phyloP scores from a whole-genome alignment of 1,284 basidiomycete species.

The Naganishia liquefaciens region DNA sequence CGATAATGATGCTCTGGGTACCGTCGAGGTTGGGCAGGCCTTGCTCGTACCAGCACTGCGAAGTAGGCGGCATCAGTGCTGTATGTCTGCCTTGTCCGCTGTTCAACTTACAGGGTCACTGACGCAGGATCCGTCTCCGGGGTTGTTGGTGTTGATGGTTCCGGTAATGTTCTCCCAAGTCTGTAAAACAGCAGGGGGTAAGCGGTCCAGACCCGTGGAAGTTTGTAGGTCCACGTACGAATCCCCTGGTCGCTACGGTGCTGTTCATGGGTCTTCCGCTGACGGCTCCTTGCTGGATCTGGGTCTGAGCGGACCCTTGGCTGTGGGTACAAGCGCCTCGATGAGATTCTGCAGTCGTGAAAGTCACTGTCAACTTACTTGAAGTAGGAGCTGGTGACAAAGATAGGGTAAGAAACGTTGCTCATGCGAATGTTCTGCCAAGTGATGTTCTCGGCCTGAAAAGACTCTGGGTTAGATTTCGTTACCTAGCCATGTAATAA shows the following conservation, averaged over 20 bases:
- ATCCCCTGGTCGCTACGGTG: slow-evolving; percentile 38
- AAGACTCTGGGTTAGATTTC: background rate
- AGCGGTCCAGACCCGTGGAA: slow-evolving; percentile 45
- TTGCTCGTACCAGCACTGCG: slow-evolving; percentile 48
- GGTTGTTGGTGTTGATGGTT: slow-evolving; percentile 47
- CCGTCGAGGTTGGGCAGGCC: slow-evolving; percentile 39
- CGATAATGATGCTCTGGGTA: slow-evolving; percentile 47
- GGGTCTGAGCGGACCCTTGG: slow-evolving; percentile 40
- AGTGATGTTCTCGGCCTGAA: slow-evolving; percentile 41
- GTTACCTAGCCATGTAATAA: slow-evolving; percentile 12
- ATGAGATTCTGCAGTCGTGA: background rate
- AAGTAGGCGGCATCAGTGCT: background rate
- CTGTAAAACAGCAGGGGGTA: slow-evolving; percentile 45
- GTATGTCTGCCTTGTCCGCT: background rate
- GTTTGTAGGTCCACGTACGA: slow-evolving; percentile 37
- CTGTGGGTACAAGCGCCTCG: slow-evolving; percentile 20
- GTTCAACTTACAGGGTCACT: slow-evolving; percentile 39
- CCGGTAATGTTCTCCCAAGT: slow-evolving; percentile 55
- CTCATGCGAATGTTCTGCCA: slow-evolving; percentile 31
- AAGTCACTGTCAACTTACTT: slow-evolving; percentile 21
- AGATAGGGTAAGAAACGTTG: slow-evolving; percentile 57
- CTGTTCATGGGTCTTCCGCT: slow-evolving; percentile 37
- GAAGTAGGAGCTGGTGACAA: slow-evolving; percentile 58
- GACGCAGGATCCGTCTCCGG: slow-evolving; percentile 50
- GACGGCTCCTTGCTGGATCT: slow-evolving; percentile 37